Evolutionary conservation across 495 filamentous ascomycete genomes (phyloP), one percentile per base, ranked within the genome.

Genomic region (Xylaria flabelliformis): DNA sequence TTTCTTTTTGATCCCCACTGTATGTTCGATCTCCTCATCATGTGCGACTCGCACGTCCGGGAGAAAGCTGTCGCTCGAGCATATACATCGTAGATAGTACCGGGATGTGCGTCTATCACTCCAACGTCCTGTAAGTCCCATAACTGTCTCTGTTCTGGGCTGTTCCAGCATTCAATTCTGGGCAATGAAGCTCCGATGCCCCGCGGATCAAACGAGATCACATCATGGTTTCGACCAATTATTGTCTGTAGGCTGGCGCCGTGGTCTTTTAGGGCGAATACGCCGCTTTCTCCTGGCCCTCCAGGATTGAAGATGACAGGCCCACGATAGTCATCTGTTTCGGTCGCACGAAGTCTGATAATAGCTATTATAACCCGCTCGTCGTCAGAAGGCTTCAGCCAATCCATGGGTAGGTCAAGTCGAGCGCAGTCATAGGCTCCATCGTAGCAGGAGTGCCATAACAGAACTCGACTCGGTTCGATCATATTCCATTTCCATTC

Each of bases 261-360:
- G 32, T 78, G 78, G 39, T 78, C 73, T 32, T 75, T 79, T 6
- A 83, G 73, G 2, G 82, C 75, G 55, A 72, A 82, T 5, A 87
- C 80, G 5, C 86, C 86, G 1, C 80, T 83, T 0, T 84, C 86
- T 7, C 86, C 86, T 0, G 86, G 86, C 6, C 86, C 86, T 29
- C 86, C 84, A 21, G 86, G 86, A 73, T 88, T 88, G 71, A 88
- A 83, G 61, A 88, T 78, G 10, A 88, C 76, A 0, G 85, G 82
- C 4, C 86, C 86, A n/a, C 78, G 78, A 41, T 83, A 82, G 32
- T 78, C 72, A 46, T 79, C 71, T 3, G 56, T 70, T 44, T 83
- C 76, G 4, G 79, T 75, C 7, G 86, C 85, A 51, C 81, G 83
- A n/a, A 84, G 80, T 32, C 84, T 81, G 15, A 84, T 80, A 13